phyloP scores from a whole-genome alignment of 2,329 filamentous ascomycete species.

The Botrytis cinerea region DNA sequence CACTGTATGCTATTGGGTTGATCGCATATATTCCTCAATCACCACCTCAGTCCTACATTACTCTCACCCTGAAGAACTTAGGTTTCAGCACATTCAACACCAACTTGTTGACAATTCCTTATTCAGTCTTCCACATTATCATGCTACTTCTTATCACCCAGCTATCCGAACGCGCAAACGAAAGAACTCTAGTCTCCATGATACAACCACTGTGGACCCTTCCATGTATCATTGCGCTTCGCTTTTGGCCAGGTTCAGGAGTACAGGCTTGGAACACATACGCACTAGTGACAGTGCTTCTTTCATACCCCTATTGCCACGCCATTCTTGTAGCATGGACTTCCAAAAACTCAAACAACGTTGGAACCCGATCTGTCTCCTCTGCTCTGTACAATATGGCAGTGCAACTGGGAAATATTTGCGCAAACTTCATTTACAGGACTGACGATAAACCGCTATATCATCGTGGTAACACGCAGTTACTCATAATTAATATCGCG shows the following conservation, averaged over 20 bases:
- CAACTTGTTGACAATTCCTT: slow-evolving; percentile 50
- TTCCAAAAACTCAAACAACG: slow-evolving; percentile 60
- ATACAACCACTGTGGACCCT: slow-evolving; percentile 46
- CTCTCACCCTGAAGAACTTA: slow-evolving; percentile 49
- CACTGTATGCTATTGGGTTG: slow-evolving; percentile 51
- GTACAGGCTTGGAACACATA: slow-evolving; percentile 43
- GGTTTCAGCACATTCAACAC: slow-evolving; percentile 46
- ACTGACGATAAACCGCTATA: slow-evolving; percentile 57
- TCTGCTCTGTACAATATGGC: slow-evolving; percentile 60
- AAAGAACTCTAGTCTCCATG: slow-evolving; percentile 44
- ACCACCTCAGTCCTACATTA: slow-evolving; percentile 53
- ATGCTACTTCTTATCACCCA: slow-evolving; percentile 50
- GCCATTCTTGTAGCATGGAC: slow-evolving; percentile 46
- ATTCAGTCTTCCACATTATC: slow-evolving; percentile 49
- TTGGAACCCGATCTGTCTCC: slow-evolving; percentile 63
- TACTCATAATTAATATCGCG: slow-evolving; percentile 52
- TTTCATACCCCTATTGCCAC: slow-evolving; percentile 39
- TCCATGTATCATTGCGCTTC: slow-evolving; percentile 44
- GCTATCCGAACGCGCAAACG: slow-evolving; percentile 47
- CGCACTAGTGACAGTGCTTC: slow-evolving; percentile 41
- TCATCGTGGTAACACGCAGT: slow-evolving; percentile 56
- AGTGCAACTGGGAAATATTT: slow-evolving; percentile 46
- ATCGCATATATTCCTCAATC: slow-evolving; percentile 52
- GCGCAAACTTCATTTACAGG: slow-evolving; percentile 51
- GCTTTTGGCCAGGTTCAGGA: slow-evolving; percentile 37